Evolutionary conservation across 768 basidiomycete species (phyloP).

Genomic region (Gloeostereum incarnatum): DNA sequence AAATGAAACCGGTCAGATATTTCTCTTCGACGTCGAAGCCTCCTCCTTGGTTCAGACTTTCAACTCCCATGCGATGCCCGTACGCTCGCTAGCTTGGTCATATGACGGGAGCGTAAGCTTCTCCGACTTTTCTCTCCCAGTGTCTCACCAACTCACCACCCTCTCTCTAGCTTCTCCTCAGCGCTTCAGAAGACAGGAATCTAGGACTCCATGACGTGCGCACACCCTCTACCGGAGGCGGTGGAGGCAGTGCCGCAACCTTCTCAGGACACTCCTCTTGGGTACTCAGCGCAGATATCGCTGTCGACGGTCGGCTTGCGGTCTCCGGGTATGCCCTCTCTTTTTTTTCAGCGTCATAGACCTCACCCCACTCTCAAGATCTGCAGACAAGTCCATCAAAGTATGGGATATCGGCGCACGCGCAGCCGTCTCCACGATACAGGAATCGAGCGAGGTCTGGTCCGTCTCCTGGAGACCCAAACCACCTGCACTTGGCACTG

Average conservation of each 20-base stretch:
- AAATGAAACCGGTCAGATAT: constrained; percentile 82
- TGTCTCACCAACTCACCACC: background rate
- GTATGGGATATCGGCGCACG: constrained; percentile 80
- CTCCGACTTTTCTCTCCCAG: constrained; percentile 6
- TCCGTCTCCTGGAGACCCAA: constrained; percentile 72
- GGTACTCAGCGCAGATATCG: constrained; percentile 78
- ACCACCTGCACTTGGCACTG: constrained; percentile 39
- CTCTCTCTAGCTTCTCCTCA: constrained; percentile 60
- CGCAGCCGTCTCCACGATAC: constrained; percentile 64
- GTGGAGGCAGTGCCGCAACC: constrained; percentile 78
- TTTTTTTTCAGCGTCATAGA: constrained; percentile 1
- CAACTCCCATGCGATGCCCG: constrained; percentile 85
- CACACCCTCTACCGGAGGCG: constrained; percentile 57
- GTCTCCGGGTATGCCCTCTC: constrained; percentile 62
- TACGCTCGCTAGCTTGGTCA: constrained; percentile 85
- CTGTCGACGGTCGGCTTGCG: constrained; percentile 71
- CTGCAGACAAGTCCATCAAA: constrained; percentile 79
- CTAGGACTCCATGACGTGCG: constrained; percentile 89
- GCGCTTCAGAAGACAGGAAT: constrained; percentile 89
- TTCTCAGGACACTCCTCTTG: constrained; percentile 86
- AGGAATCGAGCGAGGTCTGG: constrained; percentile 81
- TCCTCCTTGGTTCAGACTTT: constrained; percentile 58
- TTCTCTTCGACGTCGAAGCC: constrained; percentile 74
- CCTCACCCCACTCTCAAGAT: constrained; percentile 29
- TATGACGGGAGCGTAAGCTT: constrained; percentile 71